Conservation (phyloP, 2,329 filamentous ascomycete species). For the Alternaria tenuissima region DNA sequence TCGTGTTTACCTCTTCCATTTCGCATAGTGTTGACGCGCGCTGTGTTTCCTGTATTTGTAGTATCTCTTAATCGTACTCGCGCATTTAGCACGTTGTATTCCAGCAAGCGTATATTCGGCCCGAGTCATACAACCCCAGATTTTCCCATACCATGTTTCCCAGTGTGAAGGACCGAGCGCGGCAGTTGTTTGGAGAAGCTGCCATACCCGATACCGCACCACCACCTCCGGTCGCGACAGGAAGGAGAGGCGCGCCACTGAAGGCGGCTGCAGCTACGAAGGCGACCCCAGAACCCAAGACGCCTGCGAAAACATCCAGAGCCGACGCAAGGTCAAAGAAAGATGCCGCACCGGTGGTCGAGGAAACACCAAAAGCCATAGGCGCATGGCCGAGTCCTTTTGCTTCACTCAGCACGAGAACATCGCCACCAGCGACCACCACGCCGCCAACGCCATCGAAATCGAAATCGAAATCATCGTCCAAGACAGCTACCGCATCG, state of each 20-base stretch:
- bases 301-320: slow-evolving; percentile 5
- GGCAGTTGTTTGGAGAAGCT: slow-evolving; percentile 17
- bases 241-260: slow-evolving; percentile 18
- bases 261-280: slow-evolving; percentile 17
- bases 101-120: neutral
- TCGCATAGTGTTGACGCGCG: slow-evolving; percentile 4
- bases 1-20: slow-evolving; percentile 8
- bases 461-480: slow-evolving; percentile 13
- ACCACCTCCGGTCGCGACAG: slow-evolving; percentile 16
- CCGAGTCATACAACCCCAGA: slow-evolving; percentile 6
- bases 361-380: slow-evolving; percentile 15
- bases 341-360: slow-evolving; percentile 5
- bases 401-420: slow-evolving; percentile 10
- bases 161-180: slow-evolving; percentile 32
- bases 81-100: neutral
- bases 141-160: slow-evolving; percentile 26
- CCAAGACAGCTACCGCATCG: slow-evolving; percentile 2
- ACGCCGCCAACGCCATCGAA: slow-evolving; percentile 15
- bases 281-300: slow-evolving; percentile 14
- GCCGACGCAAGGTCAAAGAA: slow-evolving; percentile 8
- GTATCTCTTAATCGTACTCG: slow-evolving; percentile 3
- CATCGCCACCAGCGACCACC: slow-evolving; percentile 7
- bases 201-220: slow-evolving; percentile 10
- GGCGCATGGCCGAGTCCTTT: slow-evolving; percentile 18
- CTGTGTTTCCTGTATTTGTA: slow-evolving; percentile 5